phyloP scores from a whole-genome alignment of 2,329 filamentous ascomycete genomes.

The Colletotrichum chlorophyti region DNA sequence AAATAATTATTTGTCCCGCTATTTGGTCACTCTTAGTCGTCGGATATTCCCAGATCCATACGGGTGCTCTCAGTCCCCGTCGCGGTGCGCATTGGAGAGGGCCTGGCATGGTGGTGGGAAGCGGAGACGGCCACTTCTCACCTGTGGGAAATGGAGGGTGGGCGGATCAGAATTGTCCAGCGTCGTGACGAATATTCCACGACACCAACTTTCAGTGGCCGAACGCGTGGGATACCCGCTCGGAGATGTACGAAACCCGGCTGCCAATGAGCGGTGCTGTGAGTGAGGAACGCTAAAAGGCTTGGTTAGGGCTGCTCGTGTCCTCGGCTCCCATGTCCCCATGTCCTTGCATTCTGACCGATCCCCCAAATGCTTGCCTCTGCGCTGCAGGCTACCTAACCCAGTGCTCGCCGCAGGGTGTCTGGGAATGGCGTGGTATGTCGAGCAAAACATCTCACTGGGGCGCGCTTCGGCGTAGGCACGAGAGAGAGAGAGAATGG shows the following conservation, averaged over 20 bases:
- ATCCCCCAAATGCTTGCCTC: background rate
- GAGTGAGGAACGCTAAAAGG: background rate
- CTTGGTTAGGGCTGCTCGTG: background rate
- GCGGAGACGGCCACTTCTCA: constrained; percentile 2
- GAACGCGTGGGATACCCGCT: constrained; percentile 15
- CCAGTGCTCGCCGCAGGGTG: too few relatives aligned
- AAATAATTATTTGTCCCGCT: constrained; percentile 25
- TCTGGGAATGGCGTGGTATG: constrained; percentile 8
- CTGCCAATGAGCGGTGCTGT: background rate
- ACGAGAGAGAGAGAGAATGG: background rate
- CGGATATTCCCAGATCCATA: too few relatives aligned
- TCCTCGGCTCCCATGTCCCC: background rate
- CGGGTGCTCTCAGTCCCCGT: background rate
- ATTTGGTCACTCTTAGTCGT: constrained; percentile 2
- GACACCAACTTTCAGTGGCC: background rate
- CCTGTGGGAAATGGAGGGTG: background rate
- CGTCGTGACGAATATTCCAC: background rate
- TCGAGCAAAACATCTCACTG: too few relatives aligned
- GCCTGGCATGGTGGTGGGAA: background rate
- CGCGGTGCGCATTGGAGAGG: background rate
- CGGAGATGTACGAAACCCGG: background rate
- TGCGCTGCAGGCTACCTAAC: background rate
- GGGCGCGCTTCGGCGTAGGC: background rate
- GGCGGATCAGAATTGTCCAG: background rate
- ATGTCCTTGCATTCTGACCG: too few relatives aligned